Evolutionary conservation across 2,329 filamentous ascomycete genomes (phyloP).

Genomic region (Fusarium aywerte): DNA sequence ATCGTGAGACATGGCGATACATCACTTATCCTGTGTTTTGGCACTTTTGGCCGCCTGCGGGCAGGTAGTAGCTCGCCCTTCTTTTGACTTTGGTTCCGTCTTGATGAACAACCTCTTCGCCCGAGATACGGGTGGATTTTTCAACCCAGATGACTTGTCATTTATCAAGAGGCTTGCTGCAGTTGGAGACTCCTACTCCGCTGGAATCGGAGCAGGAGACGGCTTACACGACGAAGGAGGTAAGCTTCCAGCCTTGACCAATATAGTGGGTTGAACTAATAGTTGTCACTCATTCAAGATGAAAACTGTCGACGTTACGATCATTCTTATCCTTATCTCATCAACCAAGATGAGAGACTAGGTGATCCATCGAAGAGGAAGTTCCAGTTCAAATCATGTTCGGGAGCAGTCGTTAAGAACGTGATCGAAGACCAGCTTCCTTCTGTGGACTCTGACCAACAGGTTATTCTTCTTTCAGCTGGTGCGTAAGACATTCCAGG

Average conservation of each 20-base stretch:
- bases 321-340: constrained; percentile 13
- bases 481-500: no score
- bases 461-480: no score
- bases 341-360: not conserved
- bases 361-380: constrained; percentile 1
- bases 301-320: constrained; percentile 22
- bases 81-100: no score
- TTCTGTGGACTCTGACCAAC: no score
- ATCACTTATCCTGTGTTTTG: no score
- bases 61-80: no score
- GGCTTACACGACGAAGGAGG: not conserved
- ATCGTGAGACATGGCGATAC: no score
- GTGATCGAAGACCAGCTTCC: constrained; percentile 8
- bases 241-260: not conserved
- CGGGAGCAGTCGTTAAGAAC: constrained; percentile 10
- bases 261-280: no score
- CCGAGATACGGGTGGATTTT: no score
- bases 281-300: no score
- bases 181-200: constrained; percentile 27
- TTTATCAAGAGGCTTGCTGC: constrained; percentile 17
- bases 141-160: not conserved
- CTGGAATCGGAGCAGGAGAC: constrained; percentile 29
- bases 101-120: no score
- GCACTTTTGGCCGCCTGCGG: no score
- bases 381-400: constrained; percentile 13